Base-by-base conservation (phyloP, 441 rosid species). In the Jatropha podagrica region DNA sequence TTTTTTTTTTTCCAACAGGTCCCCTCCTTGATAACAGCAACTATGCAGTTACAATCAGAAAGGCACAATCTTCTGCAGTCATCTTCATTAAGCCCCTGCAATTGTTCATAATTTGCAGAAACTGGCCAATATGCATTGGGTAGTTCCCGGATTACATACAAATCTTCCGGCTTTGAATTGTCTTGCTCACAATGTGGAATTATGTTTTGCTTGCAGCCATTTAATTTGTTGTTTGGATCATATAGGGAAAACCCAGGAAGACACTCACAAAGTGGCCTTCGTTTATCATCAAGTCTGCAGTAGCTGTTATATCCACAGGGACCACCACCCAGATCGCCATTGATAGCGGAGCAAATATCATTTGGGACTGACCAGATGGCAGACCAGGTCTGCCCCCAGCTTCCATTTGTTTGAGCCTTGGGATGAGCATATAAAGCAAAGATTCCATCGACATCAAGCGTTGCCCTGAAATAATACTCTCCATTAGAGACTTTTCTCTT, bases 291-390 rank as follows among this genome's bases (percentile, higher is more conserved):
- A 1, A 78, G 49, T 44, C 3, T 13, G 76, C 90, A 85, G 77
- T 73, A 79, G 76, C 83, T 80, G 71, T 87, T 87, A 65, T 76
- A 79, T 40, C 88, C 90, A 11, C 88, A 87, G 4, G 81, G 81
- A n/a, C 87, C 88, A 12, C 74, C 23, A 7, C 85, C 84, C 0
- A 20, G 4, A 4, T 13, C 67, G 42, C 18, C 44, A 17, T 49
- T 0, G 40, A 1, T 0, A 2, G 4, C 27, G 4, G 41, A 44
- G 38, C 90, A 85, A 20, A 87, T 87, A 14, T 85, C 66, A 4
- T 37, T 55, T 0, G 87, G 90, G 41, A 26, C 38, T 8, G 56
- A 65, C 74, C 38, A 20, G 5, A 71, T 71, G n/a, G 49, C 48
- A 9, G 65, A 38, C 74, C 64, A 71, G 3, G 74, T 71, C 12